Percentiles rank a stretch among this genome's conserved stretches.
Evolutionary conservation across 768 basidiomycete species (phyloP).

Genomic region (Terana coerulea): DNA sequence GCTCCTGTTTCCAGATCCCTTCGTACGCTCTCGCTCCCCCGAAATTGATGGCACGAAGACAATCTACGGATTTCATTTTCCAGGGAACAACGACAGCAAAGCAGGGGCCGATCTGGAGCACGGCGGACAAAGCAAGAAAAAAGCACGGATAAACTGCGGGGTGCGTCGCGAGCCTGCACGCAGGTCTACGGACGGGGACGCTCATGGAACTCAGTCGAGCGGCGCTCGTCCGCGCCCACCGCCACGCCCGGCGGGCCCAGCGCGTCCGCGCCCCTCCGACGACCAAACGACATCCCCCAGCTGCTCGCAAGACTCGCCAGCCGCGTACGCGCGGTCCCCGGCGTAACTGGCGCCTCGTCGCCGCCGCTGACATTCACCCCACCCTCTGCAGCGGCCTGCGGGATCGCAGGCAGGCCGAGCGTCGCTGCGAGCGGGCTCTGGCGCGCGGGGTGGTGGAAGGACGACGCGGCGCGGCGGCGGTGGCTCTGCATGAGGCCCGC

Average conservation of each 20-base stretch:
- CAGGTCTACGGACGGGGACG: too few species aligned
- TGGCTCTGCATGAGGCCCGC: slow-evolving; percentile 34
- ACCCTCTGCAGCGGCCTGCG: slow-evolving; percentile 22
- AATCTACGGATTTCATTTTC: too few species aligned
- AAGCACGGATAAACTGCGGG: too few species aligned
- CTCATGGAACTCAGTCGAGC: too few species aligned
- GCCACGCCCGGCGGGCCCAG: background rate
- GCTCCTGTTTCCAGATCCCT: too few species aligned
- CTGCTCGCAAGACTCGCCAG: slow-evolving; percentile 38
- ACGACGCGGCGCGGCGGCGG: slow-evolving; percentile 52
- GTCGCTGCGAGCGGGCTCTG: slow-evolving; percentile 40
- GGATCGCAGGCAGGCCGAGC: slow-evolving; percentile 25
- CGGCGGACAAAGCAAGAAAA: too few species aligned
- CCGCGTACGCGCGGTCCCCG: slow-evolving; percentile 21
- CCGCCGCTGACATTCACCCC: background rate
- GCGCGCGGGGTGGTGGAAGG: slow-evolving; percentile 52
- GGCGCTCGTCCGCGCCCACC: background rate
- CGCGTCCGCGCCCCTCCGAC: slow-evolving; percentile 36
- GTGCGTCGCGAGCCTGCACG: too few species aligned
- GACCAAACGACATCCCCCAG: slow-evolving; percentile 64
- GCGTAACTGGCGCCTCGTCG: background rate
- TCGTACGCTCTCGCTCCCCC: too few species aligned
- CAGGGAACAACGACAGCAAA: too few species aligned
- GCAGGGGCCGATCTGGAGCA: too few species aligned
- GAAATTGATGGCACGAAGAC: too few species aligned